Percentiles rank a stretch among this genome's conserved stretches.
These are phyloP conservation scores for Polyporus arcularius DNA, from an alignment of 768 basidiomycete genomes.

Conservation along the genomic window DNA sequence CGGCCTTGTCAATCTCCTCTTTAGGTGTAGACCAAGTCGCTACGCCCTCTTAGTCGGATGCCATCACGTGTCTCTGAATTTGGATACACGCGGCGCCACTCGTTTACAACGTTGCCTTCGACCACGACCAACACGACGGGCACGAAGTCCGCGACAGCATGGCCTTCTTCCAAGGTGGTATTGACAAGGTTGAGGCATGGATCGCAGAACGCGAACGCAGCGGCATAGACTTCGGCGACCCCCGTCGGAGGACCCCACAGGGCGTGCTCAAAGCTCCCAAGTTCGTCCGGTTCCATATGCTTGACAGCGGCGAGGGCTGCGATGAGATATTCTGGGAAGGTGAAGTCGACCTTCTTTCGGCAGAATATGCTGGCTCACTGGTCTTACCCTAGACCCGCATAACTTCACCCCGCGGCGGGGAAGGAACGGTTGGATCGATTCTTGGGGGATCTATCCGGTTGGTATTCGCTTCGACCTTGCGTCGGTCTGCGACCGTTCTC, in stretches of 20 bases:
- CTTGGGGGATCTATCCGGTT: conserved; percentile 14
- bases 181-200: no score
- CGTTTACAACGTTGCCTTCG: no score
- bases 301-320: background rate
- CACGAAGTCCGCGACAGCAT: no score
- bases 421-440: background rate
- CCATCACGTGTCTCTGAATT: no score
- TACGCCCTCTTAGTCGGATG: no score
- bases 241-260: background rate
- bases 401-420: background rate
- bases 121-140: no score
- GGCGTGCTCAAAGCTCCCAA: conserved; percentile 6
- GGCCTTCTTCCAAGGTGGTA: no score
- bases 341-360: background rate
- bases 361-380: background rate
- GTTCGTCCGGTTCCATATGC: conserved; percentile 6
- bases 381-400: background rate
- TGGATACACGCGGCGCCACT: no score
- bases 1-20: no score
- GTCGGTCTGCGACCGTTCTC: background rate
- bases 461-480: background rate
- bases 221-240: background rate
- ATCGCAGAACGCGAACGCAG: no score
- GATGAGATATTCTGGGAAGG: conserved; percentile 17
- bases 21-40: no score